Evolutionary conservation across 305 asterid species (phyloP), one percentile per base, ranked within the genome.

Genomic region (Striga hermonthica): DNA sequence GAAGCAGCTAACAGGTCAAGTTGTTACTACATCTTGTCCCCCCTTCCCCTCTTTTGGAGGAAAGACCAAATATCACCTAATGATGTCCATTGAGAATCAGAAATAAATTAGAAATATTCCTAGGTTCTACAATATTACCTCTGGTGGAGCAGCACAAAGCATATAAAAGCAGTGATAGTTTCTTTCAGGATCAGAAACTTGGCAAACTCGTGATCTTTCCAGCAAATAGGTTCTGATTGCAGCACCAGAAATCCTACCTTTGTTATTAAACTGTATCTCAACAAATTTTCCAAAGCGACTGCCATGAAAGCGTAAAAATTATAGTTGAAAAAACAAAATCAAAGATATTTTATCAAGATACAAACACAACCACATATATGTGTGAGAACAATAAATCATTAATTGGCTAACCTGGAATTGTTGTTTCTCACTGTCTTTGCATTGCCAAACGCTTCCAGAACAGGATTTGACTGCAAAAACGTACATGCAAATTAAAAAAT

Each of bases 141-240:
- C 85, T 35, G 67, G 61, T 54, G 96, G 95, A 61, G 95, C 96
- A 78, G 91, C 87, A 83, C 96, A 89, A 57, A 89, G 89, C 95
- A 89, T 84, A 73, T 89, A 89, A 76, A 89, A 89, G 76, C 96
- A 89, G 57, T 89, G 96, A 75, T 89, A 89, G 78, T 87, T 89
- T 77, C 96, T 87, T 80, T 89, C 96, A 61, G 96, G 95, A 78
- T 89, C 91, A 34, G 96, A 86, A 57, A 87, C 78, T 76, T 89
- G 96, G 75, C 91, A 78, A 39, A 87, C 95, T 4, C 95, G 95
- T 0, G 95, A 87, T 65, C 92, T 79, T 72, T 87, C 95, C 77
- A 87, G 76, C 75, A 87, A 78, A 79, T 87, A 87, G 50, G 95
- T 87, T 83, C 88, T 80, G 70, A 87, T 83, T 69, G 95, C 95